Evolutionary conservation across 1,284 basidiomycete genomes (phyloP).

Genomic region (Tilletia indica): DNA sequence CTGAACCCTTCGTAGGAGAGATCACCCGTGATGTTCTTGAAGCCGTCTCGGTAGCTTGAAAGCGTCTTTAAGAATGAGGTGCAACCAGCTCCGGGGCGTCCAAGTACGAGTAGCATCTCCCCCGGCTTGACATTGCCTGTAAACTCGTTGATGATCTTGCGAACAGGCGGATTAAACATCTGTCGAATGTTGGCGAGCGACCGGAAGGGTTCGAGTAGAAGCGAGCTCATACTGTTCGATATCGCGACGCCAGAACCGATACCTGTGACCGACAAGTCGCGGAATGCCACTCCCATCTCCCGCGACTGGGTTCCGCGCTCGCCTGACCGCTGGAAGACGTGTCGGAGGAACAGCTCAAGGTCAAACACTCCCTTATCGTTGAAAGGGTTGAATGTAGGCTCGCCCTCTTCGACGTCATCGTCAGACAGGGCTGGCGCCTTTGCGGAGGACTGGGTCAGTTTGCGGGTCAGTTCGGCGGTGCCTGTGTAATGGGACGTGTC

Average conservation of each 20-base stretch:
- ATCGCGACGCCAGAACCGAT: conserved; percentile 38
- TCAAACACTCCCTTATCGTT: conserved; percentile 54
- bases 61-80: conserved; percentile 47
- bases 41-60: conserved; percentile 48
- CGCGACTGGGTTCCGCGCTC: conserved; percentile 41
- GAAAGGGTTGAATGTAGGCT: conserved; percentile 34
- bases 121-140: conserved; percentile 47
- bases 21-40: conserved; percentile 38
- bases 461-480: conserved; percentile 34
- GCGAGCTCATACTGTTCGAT: conserved; percentile 31
- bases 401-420: conserved; percentile 17
- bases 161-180: conserved; percentile 36
- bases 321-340: conserved; percentile 41
- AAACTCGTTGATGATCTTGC: conserved; percentile 41
- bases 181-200: conserved; percentile 24
- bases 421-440: neutral
- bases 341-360: conserved; percentile 51
- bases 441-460: conserved; percentile 30
- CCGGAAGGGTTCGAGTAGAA: conserved; percentile 31
- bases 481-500: conserved; percentile 12
- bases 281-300: conserved; percentile 40
- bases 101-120: conserved; percentile 51
- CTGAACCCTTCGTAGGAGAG: conserved; percentile 40
- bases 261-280: conserved; percentile 41
- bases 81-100: conserved; percentile 48